Conservation (phyloP, 176 grass and related monocot species). For the Paspalum vaginatum region DNA sequence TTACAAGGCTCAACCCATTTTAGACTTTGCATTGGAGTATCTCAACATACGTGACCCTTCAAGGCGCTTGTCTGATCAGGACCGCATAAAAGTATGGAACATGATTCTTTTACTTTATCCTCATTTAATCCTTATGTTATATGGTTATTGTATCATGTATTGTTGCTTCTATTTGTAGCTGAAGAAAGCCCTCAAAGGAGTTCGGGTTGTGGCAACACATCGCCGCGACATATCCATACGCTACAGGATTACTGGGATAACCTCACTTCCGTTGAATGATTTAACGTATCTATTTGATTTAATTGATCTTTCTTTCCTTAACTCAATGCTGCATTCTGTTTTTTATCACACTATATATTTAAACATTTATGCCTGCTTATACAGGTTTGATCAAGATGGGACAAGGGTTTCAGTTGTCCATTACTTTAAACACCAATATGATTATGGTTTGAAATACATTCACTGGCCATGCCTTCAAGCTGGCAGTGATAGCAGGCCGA, state of each 20-base stretch:
- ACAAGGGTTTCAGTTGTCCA: conserved; percentile 51
- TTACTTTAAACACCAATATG: conserved; percentile 69
- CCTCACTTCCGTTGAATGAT: conserved; percentile 45
- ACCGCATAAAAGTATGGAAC: conserved; percentile 53
- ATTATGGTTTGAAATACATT: conserved; percentile 36
- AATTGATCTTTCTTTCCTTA: neutral
- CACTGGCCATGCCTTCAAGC: conserved; percentile 77
- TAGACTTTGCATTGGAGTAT: conserved; percentile 52
- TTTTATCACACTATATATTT: neutral
- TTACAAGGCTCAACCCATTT: conserved; percentile 53
- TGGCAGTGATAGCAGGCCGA: conserved; percentile 62
- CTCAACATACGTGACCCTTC: conserved; percentile 46
- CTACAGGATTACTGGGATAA: conserved; percentile 68
- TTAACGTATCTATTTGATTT: conserved; percentile 43
- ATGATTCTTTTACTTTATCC: neutral
- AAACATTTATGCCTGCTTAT: neutral
- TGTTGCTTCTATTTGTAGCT: conserved; percentile 41
- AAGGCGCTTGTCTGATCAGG: conserved; percentile 48
- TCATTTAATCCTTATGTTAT: neutral
- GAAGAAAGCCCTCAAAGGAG: conserved; percentile 71
- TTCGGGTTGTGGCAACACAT: conserved; percentile 65
- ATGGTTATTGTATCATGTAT: conserved; percentile 1
- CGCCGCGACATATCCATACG: conserved; percentile 41
- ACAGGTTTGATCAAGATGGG: conserved; percentile 69
- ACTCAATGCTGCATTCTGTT: neutral